Evolutionary conservation across 192 early-diverging fungal genomes (phyloP).

Genomic region (Coemansia nantahalensis): DNA sequence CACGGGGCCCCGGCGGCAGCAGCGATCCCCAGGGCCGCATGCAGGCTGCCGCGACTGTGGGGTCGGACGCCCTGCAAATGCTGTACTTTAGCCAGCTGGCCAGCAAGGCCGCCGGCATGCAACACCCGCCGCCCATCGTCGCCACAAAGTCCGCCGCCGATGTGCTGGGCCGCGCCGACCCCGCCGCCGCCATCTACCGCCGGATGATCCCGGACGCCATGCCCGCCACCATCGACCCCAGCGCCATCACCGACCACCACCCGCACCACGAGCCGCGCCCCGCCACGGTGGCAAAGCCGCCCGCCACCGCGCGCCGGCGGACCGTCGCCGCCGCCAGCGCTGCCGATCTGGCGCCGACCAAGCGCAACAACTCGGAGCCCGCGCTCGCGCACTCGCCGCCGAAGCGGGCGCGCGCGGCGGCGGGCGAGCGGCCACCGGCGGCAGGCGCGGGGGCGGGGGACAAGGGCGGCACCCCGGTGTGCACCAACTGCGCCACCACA

Average conservation of each 20-base stretch:
- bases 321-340: too few relatives aligned
- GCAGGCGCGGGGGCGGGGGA: slow-evolving; percentile 5
- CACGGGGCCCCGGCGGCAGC: too few relatives aligned
- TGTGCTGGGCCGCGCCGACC: slow-evolving; percentile 3
- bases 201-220: slow-evolving; percentile 3
- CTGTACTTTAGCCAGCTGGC: slow-evolving; percentile 48
- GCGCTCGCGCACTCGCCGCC: too few relatives aligned
- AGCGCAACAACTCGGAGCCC: too few relatives aligned
- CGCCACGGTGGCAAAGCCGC: too few relatives aligned
- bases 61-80: slow-evolving; percentile 47
- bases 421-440: neutral
- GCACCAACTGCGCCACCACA: slow-evolving; percentile 82
- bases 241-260: slow-evolving; percentile 33
- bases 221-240: slow-evolving; percentile 47
- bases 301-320: too few relatives aligned
- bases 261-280: too few relatives aligned
- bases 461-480: slow-evolving; percentile 46
- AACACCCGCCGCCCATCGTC: too few relatives aligned
- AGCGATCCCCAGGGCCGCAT: too few relatives aligned
- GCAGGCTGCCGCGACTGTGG: neutral
- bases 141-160: slow-evolving; percentile 2
- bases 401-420: neutral
- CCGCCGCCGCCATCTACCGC: neutral
- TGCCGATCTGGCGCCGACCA: too few relatives aligned
- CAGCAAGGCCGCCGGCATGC: slow-evolving; percentile 14